A percentile compares a stretch with the other conserved stretches of the same genome.
phyloP scores from a whole-genome alignment of 768 basidiomycete species.

The Ramaria sp. region DNA sequence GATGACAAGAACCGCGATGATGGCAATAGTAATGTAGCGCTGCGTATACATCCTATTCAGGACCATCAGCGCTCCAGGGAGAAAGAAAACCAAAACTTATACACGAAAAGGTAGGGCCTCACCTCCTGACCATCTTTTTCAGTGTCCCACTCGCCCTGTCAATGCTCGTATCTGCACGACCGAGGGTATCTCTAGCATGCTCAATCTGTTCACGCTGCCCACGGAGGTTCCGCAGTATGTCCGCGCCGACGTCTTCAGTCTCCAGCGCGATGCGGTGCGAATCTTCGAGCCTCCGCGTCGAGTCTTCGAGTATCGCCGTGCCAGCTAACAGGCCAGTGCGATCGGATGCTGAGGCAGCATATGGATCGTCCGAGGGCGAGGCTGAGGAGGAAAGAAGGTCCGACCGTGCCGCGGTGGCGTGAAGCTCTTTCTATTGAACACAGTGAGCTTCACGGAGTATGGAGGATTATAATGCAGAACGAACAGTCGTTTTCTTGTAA shows the following conservation, averaged over 20 bases:
- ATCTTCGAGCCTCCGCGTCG: conserved; percentile 75
- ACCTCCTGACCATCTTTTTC: conserved; percentile 95
- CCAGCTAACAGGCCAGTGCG: conserved; percentile 73
- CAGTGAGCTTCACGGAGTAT: not conserved
- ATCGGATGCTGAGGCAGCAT: conserved; percentile 50
- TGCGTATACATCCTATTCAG: conserved; percentile 90
- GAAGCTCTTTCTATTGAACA: conserved; percentile 47
- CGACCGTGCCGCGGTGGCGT: conserved; percentile 55
- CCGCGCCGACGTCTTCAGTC: conserved; percentile 92
- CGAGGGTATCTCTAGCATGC: conserved; percentile 80
- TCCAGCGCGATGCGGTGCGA: conserved; percentile 89
- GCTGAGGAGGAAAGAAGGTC: conserved; percentile 58
- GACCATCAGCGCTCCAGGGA: conserved; percentile 17
- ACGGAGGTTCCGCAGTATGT: conserved; percentile 77
- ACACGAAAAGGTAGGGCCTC: conserved; percentile 21
- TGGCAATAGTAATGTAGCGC: conserved; percentile 74
- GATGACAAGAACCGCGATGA: conserved; percentile 74
- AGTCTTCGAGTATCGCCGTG: conserved; percentile 71
- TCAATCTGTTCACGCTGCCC: conserved; percentile 91
- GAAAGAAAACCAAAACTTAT: conserved; percentile 16
- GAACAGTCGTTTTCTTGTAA: conserved; percentile 61
- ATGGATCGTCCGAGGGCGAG: conserved; percentile 67
- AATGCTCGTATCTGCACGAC: conserved; percentile 73
- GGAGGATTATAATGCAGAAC: not conserved
- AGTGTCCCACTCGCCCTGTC: conserved; percentile 86